Conservation (phyloP, 192 early-diverging fungal genomes). For the Funneliformis mosseae region DNA sequence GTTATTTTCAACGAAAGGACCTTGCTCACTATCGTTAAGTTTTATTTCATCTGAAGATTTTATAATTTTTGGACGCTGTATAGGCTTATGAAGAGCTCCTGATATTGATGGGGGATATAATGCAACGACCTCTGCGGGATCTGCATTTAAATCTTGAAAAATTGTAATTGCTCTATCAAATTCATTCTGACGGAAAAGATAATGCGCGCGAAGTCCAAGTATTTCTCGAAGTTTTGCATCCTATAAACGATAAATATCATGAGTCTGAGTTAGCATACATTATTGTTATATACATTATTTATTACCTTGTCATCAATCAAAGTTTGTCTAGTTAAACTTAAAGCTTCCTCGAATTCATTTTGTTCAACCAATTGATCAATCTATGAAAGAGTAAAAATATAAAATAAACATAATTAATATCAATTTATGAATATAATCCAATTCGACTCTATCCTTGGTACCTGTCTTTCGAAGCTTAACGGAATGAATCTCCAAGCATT, state of each 20-base stretch:
- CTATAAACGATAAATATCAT: slow-evolving; percentile 23
- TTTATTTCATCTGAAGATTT: not conserved
- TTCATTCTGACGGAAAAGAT: slow-evolving; percentile 66
- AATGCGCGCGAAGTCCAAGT: slow-evolving; percentile 66
- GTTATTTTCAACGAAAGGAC: not conserved
- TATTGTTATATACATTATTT: not conserved
- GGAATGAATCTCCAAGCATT: slow-evolving; percentile 78
- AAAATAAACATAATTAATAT: slow-evolving; percentile 1
- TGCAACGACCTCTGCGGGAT: slow-evolving; percentile 67
- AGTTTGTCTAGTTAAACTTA: slow-evolving; percentile 74
- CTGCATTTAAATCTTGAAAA: slow-evolving; percentile 67
- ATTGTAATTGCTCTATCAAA: slow-evolving; percentile 69
- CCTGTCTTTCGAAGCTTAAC: slow-evolving; percentile 55
- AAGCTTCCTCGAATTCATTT: slow-evolving; percentile 72
- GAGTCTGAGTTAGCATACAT: not conserved
- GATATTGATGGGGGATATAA: slow-evolving; percentile 73
- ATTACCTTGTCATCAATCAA: slow-evolving; percentile 64
- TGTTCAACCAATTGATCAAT: slow-evolving; percentile 73
- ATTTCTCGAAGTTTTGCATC: slow-evolving; percentile 64
- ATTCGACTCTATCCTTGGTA: slow-evolving; percentile 6
- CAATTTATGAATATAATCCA: not conserved
- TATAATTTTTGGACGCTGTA: not conserved
- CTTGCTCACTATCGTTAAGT: not conserved
- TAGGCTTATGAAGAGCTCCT: slow-evolving; percentile 49
- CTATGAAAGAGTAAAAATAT: slow-evolving; percentile 46